These are phyloP conservation scores for Schizopora paradoxa DNA, from an alignment of 1,284 basidiomycete genomes.

Conservation along the genomic window DNA sequence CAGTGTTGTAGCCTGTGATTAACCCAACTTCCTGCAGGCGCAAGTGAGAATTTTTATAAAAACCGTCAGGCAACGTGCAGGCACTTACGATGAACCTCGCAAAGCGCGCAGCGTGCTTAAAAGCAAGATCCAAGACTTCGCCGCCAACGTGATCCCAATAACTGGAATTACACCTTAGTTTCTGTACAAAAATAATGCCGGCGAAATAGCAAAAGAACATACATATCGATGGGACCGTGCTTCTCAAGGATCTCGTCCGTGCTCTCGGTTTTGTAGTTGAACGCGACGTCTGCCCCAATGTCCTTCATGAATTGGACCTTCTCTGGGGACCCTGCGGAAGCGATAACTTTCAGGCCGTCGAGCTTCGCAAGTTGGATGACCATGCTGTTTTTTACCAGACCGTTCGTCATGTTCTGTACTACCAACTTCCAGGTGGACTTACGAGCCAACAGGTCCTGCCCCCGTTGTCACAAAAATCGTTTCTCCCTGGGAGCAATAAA, in stretches of 20 bases:
- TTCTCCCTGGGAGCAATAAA: slow-evolving; percentile 18
- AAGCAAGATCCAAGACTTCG: slow-evolving; percentile 13
- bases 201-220: slow-evolving; percentile 2
- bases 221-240: slow-evolving; percentile 29
- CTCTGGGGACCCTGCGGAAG: slow-evolving; percentile 34
- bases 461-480: slow-evolving; percentile 26
- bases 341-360: slow-evolving; percentile 35
- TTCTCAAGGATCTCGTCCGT: slow-evolving; percentile 36
- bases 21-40: slow-evolving; percentile 5
- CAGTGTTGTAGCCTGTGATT: slow-evolving; percentile 5
- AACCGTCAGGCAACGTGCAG: not conserved
- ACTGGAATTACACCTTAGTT: slow-evolving; percentile 1
- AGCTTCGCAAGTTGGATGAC: slow-evolving; percentile 35
- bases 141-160: slow-evolving; percentile 20
- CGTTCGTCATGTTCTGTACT: not conserved
- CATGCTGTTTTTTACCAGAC: slow-evolving; percentile 15
- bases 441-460: slow-evolving; percentile 27
- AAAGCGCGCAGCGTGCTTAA: slow-evolving; percentile 7
- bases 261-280: slow-evolving; percentile 32
- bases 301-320: slow-evolving; percentile 35
- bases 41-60: not conserved
- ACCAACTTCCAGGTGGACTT: slow-evolving; percentile 4
- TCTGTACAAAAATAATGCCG: not conserved
- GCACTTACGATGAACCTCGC: slow-evolving; percentile 14
- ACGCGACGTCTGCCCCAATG: slow-evolving; percentile 33